These are phyloP conservation scores for Rhododendron mucronatum DNA, from an alignment of 148 eudicot genomes.

Conservation along the genomic window DNA sequence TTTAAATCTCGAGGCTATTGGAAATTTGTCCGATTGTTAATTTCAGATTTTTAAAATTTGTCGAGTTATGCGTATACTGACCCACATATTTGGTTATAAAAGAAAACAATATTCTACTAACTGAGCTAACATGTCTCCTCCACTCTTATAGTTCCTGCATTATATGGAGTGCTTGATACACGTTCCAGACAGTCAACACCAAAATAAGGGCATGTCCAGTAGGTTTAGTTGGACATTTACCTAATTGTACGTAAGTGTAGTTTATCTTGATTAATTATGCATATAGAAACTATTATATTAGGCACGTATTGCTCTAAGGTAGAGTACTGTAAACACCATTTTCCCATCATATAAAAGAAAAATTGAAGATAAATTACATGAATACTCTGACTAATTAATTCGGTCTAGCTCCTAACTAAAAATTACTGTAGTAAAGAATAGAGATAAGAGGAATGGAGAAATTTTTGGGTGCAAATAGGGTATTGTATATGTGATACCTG, in stretches of 20 bases:
- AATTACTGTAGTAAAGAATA: too few species aligned
- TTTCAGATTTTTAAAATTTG: too few species aligned
- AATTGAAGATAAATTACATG: too few species aligned
- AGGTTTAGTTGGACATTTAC: not conserved
- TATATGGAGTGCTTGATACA: not conserved
- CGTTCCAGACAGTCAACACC: not conserved
- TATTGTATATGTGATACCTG: too few species aligned
- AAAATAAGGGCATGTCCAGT: not conserved
- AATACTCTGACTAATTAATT: not conserved
- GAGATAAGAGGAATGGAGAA: too few species aligned
- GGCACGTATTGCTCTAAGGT: not conserved
- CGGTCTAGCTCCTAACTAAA: too few species aligned
- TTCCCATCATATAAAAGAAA: not conserved
- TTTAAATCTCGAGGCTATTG: not conserved
- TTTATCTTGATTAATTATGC: not conserved
- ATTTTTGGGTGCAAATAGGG: too few species aligned
- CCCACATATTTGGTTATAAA: not conserved
- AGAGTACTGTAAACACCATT: not conserved
- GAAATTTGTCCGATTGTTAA: too few species aligned
- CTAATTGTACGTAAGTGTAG: not conserved
- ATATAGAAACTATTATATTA: not conserved
- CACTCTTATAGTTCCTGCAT: not conserved
- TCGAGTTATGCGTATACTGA: not conserved
- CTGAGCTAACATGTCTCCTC: not conserved
- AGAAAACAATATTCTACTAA: not conserved